Evolutionary conservation across 805 yeast species (phyloP).

Genomic region (Ogataea kodamae): DNA sequence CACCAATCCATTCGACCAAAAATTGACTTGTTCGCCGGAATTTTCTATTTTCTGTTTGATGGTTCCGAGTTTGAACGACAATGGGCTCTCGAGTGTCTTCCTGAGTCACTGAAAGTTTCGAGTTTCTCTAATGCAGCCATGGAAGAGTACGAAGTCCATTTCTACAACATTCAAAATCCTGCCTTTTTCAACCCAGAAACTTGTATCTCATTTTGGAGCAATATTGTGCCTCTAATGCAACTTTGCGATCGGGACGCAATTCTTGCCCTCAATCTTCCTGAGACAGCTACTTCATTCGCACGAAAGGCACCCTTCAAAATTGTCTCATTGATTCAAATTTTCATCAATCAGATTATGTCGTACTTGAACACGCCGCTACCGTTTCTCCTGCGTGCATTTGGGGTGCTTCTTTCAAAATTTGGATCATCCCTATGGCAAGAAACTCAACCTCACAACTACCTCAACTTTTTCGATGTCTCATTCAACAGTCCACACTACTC

Average conservation of each 20-base stretch:
- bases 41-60: slow-evolving; percentile 51
- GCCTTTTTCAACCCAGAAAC: slow-evolving; percentile 39
- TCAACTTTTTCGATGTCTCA: slow-evolving; percentile 57
- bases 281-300: slow-evolving; percentile 22
- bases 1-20: slow-evolving; percentile 12
- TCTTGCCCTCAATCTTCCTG: slow-evolving; percentile 27
- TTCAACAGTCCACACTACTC: slow-evolving; percentile 51
- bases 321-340: slow-evolving; percentile 37
- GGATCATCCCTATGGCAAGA: slow-evolving; percentile 51
- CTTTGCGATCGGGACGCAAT: slow-evolving; percentile 36
- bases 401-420: slow-evolving; percentile 40
- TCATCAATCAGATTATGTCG: slow-evolving; percentile 52
- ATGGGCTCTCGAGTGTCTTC: slow-evolving; percentile 44
- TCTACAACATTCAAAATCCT: slow-evolving; percentile 52
- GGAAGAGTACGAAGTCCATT: slow-evolving; percentile 55
- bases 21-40: slow-evolving; percentile 42
- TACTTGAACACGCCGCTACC: slow-evolving; percentile 49
- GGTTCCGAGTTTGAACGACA: slow-evolving; percentile 44
- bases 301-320: slow-evolving; percentile 30
- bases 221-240: slow-evolving; percentile 35
- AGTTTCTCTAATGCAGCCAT: slow-evolving; percentile 38
- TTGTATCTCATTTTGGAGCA: slow-evolving; percentile 49
- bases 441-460: slow-evolving; percentile 49
- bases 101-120: slow-evolving; percentile 11
- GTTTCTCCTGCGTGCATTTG: slow-evolving; percentile 49